Conservation (phyloP, 352 stramenopile genomes). For the Phytophthora cryptogea region DNA sequence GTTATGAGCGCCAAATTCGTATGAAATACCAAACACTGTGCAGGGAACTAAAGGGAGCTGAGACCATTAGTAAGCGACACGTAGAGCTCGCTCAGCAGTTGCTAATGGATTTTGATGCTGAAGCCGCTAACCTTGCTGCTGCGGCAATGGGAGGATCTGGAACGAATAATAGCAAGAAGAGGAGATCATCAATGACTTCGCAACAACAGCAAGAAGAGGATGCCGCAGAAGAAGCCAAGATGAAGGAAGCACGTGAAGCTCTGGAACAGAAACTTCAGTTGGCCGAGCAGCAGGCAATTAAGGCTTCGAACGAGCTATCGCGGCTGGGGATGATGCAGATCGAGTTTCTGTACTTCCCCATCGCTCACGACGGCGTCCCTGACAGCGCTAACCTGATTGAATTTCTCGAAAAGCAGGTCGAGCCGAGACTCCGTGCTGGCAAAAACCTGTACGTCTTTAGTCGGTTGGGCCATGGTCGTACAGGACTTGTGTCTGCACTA, state of each 20-base stretch:
- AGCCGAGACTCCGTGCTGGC: slow-evolving; percentile 50
- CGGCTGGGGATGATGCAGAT: slow-evolving; percentile 47
- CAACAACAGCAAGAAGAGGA: slow-evolving; percentile 23
- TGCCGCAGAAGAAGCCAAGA: slow-evolving; percentile 15
- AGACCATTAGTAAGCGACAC: slow-evolving; percentile 47
- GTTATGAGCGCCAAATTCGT: slow-evolving; percentile 58
- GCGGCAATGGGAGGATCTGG: slow-evolving; percentile 18
- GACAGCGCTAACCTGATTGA: slow-evolving; percentile 28
- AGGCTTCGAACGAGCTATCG: slow-evolving; percentile 38
- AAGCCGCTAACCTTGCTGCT: slow-evolving; percentile 12
- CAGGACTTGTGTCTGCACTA: slow-evolving; percentile 65
- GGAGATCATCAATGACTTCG: slow-evolving; percentile 10
- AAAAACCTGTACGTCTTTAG: slow-evolving; percentile 84
- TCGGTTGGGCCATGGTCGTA: slow-evolving; percentile 66
- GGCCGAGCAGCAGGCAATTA: slow-evolving; percentile 48
- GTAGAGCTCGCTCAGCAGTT: slow-evolving; percentile 47
- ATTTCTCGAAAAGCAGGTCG: slow-evolving; percentile 45
- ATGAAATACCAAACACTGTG: slow-evolving; percentile 49
- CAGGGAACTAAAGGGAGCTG: slow-evolving; percentile 39
- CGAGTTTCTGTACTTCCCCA: slow-evolving; percentile 59
- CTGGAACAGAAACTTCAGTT: slow-evolving; percentile 53
- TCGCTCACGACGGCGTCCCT: slow-evolving; percentile 47
- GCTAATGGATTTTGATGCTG: slow-evolving; percentile 25
- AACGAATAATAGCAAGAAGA: slow-evolving; percentile 7
- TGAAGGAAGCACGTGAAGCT: slow-evolving; percentile 29